Evolutionary conservation across 768 basidiomycete species (phyloP).

Genomic region (Leccinum uliginosum): DNA sequence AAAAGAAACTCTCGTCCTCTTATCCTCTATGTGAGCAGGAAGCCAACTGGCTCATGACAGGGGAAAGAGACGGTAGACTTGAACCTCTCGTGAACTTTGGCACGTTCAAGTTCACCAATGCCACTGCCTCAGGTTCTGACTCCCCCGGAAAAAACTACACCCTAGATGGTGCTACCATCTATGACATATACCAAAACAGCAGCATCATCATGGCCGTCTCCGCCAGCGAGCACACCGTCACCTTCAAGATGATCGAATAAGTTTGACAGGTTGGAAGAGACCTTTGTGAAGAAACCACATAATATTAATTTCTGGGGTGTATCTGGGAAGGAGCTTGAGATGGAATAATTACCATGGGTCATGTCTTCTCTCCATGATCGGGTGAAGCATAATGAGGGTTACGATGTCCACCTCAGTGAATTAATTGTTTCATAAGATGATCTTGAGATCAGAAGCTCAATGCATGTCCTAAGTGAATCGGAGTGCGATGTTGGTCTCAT

Average conservation of each 20-base stretch:
- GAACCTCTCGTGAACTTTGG: background rate
- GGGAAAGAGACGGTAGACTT: fast-evolving
- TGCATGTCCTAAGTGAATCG: too few relatives aligned
- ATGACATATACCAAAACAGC: background rate
- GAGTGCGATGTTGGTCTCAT: too few relatives aligned
- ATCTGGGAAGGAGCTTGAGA: too few relatives aligned
- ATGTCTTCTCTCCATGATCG: too few relatives aligned
- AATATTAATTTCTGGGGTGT: too few relatives aligned
- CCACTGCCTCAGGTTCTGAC: background rate
- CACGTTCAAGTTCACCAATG: background rate
- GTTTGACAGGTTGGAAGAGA: background rate
- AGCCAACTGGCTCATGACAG: background rate
- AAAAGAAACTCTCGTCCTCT: background rate
- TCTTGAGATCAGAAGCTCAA: too few relatives aligned
- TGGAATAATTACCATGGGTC: too few relatives aligned
- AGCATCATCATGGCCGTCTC: background rate
- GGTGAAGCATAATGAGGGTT: too few relatives aligned
- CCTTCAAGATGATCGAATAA: background rate
- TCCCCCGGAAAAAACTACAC: background rate
- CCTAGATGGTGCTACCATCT: background rate
- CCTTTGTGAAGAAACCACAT: background rate
- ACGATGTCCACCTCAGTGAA: too few relatives aligned
- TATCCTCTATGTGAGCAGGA: background rate
- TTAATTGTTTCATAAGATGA: too few relatives aligned
- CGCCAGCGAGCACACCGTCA: background rate